Evolutionary conservation across 352 stramenopile genomes (phyloP), one percentile per base, ranked within the genome.

Genomic region (Globisporangium irregulare): DNA sequence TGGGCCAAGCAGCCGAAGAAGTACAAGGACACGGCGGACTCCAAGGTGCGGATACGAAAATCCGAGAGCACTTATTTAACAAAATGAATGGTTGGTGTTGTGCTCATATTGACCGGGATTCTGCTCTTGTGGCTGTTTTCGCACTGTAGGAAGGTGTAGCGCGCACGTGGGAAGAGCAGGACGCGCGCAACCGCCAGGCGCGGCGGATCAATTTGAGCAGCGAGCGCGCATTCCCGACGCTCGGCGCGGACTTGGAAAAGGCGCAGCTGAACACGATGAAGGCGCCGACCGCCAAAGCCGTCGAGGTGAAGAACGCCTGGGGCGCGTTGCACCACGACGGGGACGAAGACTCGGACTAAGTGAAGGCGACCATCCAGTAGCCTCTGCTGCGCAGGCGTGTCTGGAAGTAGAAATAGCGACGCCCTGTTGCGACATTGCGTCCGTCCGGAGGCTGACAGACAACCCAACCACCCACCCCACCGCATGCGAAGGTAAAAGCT

Each of bases 1-100:
- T 94, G 86, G 84, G 81, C 86, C 55, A 94, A 94, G 73, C 84
- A 94, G 75, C 86, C 82, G 27, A 94, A 94, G 65, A 94, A 94
- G 74, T 92, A 92, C 78, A 94, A 91, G 70, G 84, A 88, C 46
- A 5, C 67, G 55, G 66, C 72, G 46, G 81, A 84, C 9, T 75
- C 79, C 55, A 61, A 46, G 70, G 76, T 86, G 41, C 51, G 65
- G 71, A 8, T 18, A 24, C 38, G 46, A 53, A 14, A 15, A 55
- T 29, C n/a, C n/a, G 50, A 29, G 22, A 22, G 51, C 9, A n/a
- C 51, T 58, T 24, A 10, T 20, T 9, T 41, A 14, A 41, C 34
- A 10, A 15, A 32, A 20, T 10, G 4, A 27, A 27, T 27, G 25
- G 25, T 20, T 36, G 15, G 53, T 27, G 53, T 1, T 36, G 7